Base-by-base conservation (phyloP, 1,284 basidiomycete species). In the Tremellales sp. region DNA sequence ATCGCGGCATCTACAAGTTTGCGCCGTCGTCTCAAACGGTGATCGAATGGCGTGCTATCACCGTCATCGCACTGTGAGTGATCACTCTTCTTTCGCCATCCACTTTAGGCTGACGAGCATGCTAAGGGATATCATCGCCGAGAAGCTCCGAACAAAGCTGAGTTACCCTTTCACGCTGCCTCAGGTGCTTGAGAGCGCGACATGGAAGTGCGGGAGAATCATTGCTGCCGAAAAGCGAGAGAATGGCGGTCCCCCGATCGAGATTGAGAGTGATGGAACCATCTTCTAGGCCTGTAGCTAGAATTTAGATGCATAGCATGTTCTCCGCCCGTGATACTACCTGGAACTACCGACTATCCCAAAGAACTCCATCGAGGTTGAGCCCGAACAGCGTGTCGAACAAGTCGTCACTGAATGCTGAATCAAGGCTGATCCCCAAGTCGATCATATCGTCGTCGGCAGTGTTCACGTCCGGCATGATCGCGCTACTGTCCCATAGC, bases 21-120 rank as follows among this genome's bases (percentile, higher is more conserved):
- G 58, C 62, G 7, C 87, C 33, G 71, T 78, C 13, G 80, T 89
- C 93, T 66, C 87, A 90, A 0, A 90, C 90, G 4, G 84, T 97
- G 46, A 84, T 97, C 36, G 93, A 97, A 75, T 96, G 93, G 92
- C 79, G 94, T 46, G 91, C 92, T 0, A 80, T 96, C 78, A 97
- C 93, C 0, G 87, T 97, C 33, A 86, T 96, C 52, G 82, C 86
- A 64, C 78, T 97, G 89, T 90, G 63, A 61, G 85, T 78, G 13
- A 17, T 10, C 29, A n/a, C 12, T 10, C 24, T 15, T 13, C n/a
- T 27, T 35, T 17, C 21, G 46, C 17, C 17, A 40, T 40, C 29
- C 21, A 21, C 12, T 21, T 42, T n/a, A 31, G 29, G 15, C 29
- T 31, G 29, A 15, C 29, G 15, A 31, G 25, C 40, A 24, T 37